Percentiles rank a stretch among this genome's conserved stretches.
These are phyloP conservation scores for Colletotrichum graminicola DNA, from an alignment of 2,329 filamentous ascomycete genomes.

Conservation along the genomic window DNA sequence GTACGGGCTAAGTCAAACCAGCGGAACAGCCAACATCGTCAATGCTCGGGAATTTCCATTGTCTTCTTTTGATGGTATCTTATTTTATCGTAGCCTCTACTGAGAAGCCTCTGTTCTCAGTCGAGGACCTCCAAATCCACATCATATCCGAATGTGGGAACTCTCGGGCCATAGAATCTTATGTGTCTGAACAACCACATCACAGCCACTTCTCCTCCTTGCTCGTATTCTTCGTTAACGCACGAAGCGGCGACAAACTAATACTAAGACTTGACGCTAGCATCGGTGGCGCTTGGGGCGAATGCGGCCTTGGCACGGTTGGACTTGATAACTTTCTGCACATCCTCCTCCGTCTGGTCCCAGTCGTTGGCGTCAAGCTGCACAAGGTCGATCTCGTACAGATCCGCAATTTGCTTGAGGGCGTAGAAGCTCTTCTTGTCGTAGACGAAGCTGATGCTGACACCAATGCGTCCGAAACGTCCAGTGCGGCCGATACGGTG, in stretches of 20 bases:
- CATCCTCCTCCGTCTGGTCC: conserved; percentile 87
- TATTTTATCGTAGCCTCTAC: conserved; percentile 34
- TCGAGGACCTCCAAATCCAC: conserved; percentile 25
- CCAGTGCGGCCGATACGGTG: conserved; percentile 98
- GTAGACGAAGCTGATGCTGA: conserved; percentile 94
- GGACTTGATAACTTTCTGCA: conserved; percentile 85
- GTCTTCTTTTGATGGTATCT: conserved; percentile 41
- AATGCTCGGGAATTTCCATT: conserved; percentile 30
- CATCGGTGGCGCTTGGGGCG: conserved; percentile 60
- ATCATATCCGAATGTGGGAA: conserved; percentile 22
- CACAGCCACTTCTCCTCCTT: conserved; percentile 7
- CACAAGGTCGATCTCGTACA: conserved; percentile 85
- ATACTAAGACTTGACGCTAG: conserved; percentile 32
- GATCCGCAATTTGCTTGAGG: conserved; percentile 81
- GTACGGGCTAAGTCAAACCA: background rate
- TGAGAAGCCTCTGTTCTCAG: conserved; percentile 16
- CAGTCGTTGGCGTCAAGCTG: conserved; percentile 88
- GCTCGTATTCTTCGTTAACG: background rate
- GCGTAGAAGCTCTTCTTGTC: conserved; percentile 85
- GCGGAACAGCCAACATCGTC: background rate
- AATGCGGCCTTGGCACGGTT: conserved; percentile 69
- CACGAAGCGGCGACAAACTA: conserved; percentile 7
- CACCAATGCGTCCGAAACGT: conserved; percentile 95
- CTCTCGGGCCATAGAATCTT: conserved; percentile 5
- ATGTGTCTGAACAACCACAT: conserved; percentile 5